Percentiles rank a stretch among this genome's conserved stretches.
Conservation (phyloP, 1,284 basidiomycete genomes). For the Papiliotrema flavescens region DNA sequence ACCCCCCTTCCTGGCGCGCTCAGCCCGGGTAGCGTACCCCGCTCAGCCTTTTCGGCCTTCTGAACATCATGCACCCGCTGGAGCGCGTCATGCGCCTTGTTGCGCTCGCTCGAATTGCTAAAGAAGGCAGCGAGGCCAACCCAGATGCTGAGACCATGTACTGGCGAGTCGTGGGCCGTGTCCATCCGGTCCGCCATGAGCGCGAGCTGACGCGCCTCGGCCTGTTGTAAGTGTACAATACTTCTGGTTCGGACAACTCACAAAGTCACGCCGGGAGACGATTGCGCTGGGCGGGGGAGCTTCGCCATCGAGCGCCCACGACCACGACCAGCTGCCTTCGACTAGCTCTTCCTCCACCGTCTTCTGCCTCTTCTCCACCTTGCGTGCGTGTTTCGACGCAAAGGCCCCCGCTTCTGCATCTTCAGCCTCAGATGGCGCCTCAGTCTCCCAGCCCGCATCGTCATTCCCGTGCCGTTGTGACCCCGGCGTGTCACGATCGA, state of each 20-base stretch:
- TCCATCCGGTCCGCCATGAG: slow-evolving; percentile 45
- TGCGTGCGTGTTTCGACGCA: background rate
- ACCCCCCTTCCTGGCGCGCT: background rate
- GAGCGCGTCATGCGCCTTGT: slow-evolving; percentile 17
- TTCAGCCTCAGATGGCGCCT: background rate
- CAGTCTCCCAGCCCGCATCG: slow-evolving; percentile 3
- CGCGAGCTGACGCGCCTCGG: slow-evolving; percentile 42
- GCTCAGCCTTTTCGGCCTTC: slow-evolving; percentile 8
- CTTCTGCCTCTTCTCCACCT: background rate
- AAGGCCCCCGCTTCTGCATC: background rate
- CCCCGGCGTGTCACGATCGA: slow-evolving; percentile 6
- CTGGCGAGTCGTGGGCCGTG: slow-evolving; percentile 5
- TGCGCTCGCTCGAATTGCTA: slow-evolving; percentile 20
- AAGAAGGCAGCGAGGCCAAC: slow-evolving; percentile 40
- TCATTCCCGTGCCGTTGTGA: background rate
- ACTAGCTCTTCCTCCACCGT: slow-evolving; percentile 10
- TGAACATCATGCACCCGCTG: slow-evolving; percentile 9
- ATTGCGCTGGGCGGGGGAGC: slow-evolving; percentile 48
- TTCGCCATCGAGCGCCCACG: slow-evolving; percentile 48
- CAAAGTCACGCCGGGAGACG: slow-evolving; percentile 45
- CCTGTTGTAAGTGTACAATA: slow-evolving; percentile 16
- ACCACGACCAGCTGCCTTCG: slow-evolving; percentile 39
- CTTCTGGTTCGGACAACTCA: slow-evolving; percentile 17
- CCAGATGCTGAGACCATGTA: slow-evolving; percentile 39
- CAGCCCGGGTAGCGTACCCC: slow-evolving; percentile 2